Evolutionary conservation across 2,329 filamentous ascomycete species (phyloP).

Genomic region (Alternaria triticina): DNA sequence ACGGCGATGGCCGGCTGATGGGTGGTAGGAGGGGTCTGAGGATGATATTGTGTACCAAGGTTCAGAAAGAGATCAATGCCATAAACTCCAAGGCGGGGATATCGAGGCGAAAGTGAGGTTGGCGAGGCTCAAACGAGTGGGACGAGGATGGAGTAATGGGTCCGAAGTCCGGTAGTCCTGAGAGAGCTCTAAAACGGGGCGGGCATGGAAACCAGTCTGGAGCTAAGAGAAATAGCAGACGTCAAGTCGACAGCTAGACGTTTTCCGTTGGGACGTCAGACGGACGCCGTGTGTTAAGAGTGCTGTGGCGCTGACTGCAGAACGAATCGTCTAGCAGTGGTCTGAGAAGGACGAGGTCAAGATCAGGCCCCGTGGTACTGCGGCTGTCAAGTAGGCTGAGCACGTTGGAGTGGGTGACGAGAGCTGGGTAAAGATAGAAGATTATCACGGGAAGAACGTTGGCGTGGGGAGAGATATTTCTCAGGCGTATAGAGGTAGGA

Average conservation of each 20-base stretch:
- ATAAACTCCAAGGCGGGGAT: slow-evolving; percentile 20
- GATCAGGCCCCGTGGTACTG: slow-evolving; percentile 21
- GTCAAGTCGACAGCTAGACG: slow-evolving; percentile 26
- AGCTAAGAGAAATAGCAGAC: slow-evolving; percentile 28
- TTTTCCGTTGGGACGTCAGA: slow-evolving; percentile 31
- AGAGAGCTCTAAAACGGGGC: slow-evolving; percentile 19
- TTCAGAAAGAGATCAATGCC: slow-evolving; percentile 16
- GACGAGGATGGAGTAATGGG: slow-evolving; percentile 20
- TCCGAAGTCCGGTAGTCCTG: slow-evolving; percentile 16
- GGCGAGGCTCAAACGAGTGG: slow-evolving; percentile 10
- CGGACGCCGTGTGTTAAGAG: slow-evolving; percentile 25
- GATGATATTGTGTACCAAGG: slow-evolving; percentile 13
- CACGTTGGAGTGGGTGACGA: slow-evolving; percentile 11
- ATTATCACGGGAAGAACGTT: slow-evolving; percentile 11
- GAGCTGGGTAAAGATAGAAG: slow-evolving; percentile 14
- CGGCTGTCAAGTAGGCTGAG: slow-evolving; percentile 16
- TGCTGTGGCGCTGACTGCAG: slow-evolving; percentile 38
- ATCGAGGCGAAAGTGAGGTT: slow-evolving; percentile 4
- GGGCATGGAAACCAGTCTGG: slow-evolving; percentile 23
- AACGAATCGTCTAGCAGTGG: slow-evolving; percentile 24
- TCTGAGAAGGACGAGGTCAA: slow-evolving; percentile 17
- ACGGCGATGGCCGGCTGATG: background rate
- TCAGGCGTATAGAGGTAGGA: slow-evolving; percentile 31
- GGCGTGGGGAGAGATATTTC: slow-evolving; percentile 15
- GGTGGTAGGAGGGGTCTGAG: background rate